Percentiles rank a stretch among this genome's conserved stretches.
Evolutionary conservation across 306 rosid genomes (phyloP).

Genomic region (Begonia masoniana): DNA sequence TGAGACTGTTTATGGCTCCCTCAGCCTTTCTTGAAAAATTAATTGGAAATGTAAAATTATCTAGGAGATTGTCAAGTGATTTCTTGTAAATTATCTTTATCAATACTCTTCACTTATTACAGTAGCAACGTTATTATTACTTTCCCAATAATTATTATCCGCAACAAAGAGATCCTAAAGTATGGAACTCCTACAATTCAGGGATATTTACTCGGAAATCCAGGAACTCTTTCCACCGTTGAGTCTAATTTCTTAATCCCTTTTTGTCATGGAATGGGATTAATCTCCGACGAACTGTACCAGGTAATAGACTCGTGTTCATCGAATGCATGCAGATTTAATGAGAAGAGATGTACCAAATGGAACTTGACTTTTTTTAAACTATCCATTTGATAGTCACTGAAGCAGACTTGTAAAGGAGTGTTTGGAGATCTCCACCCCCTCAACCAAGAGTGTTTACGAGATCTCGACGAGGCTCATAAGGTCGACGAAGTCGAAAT

Average conservation of each 20-base stretch:
- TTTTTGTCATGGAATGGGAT: slow-evolving; percentile 41
- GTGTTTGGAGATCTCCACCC: slow-evolving; percentile 21
- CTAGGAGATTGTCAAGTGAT: too few relatives aligned
- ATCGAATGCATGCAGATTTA: neutral
- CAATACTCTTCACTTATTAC: too few relatives aligned
- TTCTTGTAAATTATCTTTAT: too few relatives aligned
- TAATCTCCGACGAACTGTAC: slow-evolving; percentile 50
- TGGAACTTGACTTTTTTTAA: too few relatives aligned
- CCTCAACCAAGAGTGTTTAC: slow-evolving; percentile 21
- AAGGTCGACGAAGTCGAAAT: slow-evolving; percentile 8
- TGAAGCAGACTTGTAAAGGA: slow-evolving; percentile 31
- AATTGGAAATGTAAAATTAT: too few relatives aligned
- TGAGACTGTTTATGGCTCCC: too few relatives aligned
- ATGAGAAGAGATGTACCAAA: neutral
- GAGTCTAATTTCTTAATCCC: slow-evolving; percentile 11
- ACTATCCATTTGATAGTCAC: slow-evolving; percentile 3
- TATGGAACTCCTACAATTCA: slow-evolving; percentile 1
- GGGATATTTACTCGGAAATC: slow-evolving; percentile 58
- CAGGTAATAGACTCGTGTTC: slow-evolving; percentile 13
- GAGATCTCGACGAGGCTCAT: slow-evolving; percentile 9
- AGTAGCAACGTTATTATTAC: too few relatives aligned
- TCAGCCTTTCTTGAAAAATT: too few relatives aligned
- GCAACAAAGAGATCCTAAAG: too few relatives aligned
- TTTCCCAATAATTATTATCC: too few relatives aligned
- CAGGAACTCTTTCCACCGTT: slow-evolving; percentile 3